These are phyloP conservation scores for Blastocystis sp. DNA, from an alignment of 352 stramenopile genomes.

Conservation along the genomic window DNA sequence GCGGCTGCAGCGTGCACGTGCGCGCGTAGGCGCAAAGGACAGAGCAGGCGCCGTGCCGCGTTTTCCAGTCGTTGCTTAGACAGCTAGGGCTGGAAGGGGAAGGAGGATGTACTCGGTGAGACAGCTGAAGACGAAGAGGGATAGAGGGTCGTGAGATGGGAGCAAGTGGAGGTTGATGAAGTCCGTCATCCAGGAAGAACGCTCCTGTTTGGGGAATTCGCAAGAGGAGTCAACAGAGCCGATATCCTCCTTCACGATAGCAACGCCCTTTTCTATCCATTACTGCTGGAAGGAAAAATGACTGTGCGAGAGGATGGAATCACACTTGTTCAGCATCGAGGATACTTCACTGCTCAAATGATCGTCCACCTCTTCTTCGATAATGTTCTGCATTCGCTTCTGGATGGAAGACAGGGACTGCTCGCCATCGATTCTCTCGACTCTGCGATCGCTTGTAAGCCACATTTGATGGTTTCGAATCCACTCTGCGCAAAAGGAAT, in stretches of 20 bases:
- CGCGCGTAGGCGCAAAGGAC: neutral
- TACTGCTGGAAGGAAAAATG: neutral
- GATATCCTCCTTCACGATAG: conserved; percentile 3
- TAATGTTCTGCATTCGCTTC: neutral
- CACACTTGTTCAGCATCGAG: neutral
- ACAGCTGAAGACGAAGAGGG: neutral
- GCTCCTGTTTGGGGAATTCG: neutral
- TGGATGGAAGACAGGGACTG: neutral
- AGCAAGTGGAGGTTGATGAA: neutral
- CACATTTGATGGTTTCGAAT: conserved; percentile 51
- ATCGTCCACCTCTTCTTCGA: conserved; percentile 39
- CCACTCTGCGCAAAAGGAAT: neutral
- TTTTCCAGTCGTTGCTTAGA: conserved; percentile 26
- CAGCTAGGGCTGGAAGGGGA: neutral
- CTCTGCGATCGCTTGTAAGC: conserved; percentile 28
- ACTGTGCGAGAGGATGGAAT: neutral
- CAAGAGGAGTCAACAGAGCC: neutral
- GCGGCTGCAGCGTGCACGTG: neutral
- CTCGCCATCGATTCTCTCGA: neutral
- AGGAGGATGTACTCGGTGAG: neutral
- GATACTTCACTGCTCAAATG: neutral
- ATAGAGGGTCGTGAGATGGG: neutral
- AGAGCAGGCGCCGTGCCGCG: conserved; percentile 1
- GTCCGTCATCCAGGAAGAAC: neutral
- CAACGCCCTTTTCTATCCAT: neutral